A percentile compares a stretch with the other conserved stretches of the same genome.
phyloP scores from a whole-genome alignment of 192 early-diverging fungal species.

The Umbelopsis ramanniana region DNA sequence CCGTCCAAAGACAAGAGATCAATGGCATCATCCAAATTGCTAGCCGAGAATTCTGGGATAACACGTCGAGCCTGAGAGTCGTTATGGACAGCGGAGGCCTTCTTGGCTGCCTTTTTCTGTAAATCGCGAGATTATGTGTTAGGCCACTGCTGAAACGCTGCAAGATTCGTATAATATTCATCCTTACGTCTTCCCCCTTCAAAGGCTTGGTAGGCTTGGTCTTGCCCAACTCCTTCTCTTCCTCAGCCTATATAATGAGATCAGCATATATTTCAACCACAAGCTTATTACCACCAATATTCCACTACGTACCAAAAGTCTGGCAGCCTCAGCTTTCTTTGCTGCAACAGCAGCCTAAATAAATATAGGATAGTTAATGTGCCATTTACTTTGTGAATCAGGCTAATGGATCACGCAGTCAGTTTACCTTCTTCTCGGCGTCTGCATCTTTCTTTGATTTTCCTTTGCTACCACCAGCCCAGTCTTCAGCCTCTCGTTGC shows the following conservation, averaged over 20 bases:
- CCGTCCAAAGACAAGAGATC: constrained; percentile 62
- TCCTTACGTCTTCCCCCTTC: constrained; percentile 52
- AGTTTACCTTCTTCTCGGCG: constrained; percentile 48
- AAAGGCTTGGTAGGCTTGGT: constrained; percentile 42
- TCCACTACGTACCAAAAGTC: constrained; percentile 41
- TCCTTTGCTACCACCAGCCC: constrained; percentile 68
- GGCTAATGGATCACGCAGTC: background rate
- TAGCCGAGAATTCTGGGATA: constrained; percentile 76
- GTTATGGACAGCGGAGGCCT: constrained; percentile 51
- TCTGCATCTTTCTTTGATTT: constrained; percentile 65
- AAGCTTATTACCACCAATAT: background rate
- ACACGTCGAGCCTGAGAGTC: constrained; percentile 46
- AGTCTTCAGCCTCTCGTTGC: constrained; percentile 57
- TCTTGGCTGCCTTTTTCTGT: constrained; percentile 65
- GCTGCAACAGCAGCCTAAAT: constrained; percentile 47
- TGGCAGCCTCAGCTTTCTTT: constrained; percentile 52
- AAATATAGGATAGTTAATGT: background rate
- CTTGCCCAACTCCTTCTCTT: constrained; percentile 54
- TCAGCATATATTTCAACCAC: too few species aligned
- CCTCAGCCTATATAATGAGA: constrained; percentile 34
- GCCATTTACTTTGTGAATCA: background rate
- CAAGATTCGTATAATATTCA: background rate
- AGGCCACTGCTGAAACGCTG: background rate
- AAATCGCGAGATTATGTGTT: background rate
- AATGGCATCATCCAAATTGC: constrained; percentile 86